A percentile compares a stretch with the other conserved stretches of the same genome.
These are phyloP conservation scores for Ramaria rubella DNA, from an alignment of 768 basidiomycete species.

Conservation along the genomic window DNA sequence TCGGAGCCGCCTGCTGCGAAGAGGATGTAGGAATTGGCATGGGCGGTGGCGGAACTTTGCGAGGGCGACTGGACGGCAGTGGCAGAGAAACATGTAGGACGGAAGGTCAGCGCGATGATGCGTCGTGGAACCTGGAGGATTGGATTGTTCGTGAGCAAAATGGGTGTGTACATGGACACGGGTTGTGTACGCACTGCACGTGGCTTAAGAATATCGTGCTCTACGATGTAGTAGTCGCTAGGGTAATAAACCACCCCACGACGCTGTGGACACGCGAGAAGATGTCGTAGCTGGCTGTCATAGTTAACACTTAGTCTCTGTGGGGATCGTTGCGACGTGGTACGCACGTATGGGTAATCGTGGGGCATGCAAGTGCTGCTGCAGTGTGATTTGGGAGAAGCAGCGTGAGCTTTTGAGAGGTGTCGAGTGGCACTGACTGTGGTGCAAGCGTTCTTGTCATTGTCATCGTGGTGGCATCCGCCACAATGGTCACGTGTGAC, in stretches of 20 bases:
- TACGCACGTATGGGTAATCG: constrained; percentile 2
- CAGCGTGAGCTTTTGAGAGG: too few species aligned
- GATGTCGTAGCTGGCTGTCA: constrained; percentile 67
- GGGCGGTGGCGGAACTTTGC: too few species aligned
- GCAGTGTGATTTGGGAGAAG: constrained; percentile 3
- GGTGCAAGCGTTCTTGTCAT: too few species aligned
- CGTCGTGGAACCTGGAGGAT: constrained; percentile 33
- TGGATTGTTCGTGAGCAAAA: too few species aligned
- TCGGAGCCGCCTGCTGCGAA: constrained; percentile 74
- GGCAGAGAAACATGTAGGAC: constrained; percentile 52
- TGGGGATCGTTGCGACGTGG: neutral
- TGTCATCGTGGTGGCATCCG: too few species aligned
- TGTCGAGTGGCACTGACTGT: too few species aligned
- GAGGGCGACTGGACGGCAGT: constrained; percentile 39
- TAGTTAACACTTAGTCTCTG: neutral
- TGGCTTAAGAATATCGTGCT: constrained; percentile 47
- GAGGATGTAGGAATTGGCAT: too few species aligned
- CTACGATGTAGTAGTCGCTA: constrained; percentile 44
- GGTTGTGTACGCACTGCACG: constrained; percentile 32
- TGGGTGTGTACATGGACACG: too few species aligned
- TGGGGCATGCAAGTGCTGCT: neutral
- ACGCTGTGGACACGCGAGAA: constrained; percentile 66
- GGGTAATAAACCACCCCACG: constrained; percentile 61
- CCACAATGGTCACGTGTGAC: too few species aligned
- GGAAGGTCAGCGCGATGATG: constrained; percentile 50